These are phyloP conservation scores for Sporisorium sorghi DNA, from an alignment of 1,284 basidiomycete genomes.

Conservation along the genomic window DNA sequence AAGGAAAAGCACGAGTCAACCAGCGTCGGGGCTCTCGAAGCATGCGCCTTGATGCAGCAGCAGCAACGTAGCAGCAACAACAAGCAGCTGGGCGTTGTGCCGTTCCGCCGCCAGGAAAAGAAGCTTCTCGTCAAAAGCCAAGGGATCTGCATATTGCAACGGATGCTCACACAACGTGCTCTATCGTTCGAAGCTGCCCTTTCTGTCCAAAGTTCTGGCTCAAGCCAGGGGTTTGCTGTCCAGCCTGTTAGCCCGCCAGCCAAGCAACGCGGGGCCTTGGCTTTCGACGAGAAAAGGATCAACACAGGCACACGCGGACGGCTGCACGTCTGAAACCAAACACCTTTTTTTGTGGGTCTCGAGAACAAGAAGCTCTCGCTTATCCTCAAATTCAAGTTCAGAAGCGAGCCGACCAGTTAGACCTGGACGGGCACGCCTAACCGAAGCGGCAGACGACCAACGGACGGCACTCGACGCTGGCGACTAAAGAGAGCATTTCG, in stretches of 20 bases:
- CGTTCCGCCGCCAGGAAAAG: neutral
- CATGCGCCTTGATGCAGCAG: constrained; percentile 20
- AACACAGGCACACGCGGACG: constrained; percentile 1
- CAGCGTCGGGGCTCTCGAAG: constrained; percentile 22
- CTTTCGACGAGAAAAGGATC: neutral
- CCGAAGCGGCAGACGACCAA: neutral
- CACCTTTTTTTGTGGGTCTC: neutral
- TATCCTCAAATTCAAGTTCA: constrained; percentile 6
- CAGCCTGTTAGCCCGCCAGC: too few relatives aligned
- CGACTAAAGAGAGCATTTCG: neutral
- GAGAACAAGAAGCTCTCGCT: constrained; percentile 11
- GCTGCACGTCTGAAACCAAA: neutral
- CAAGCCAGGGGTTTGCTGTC: constrained; percentile 17
- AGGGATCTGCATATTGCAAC: neutral
- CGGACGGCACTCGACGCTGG: too few relatives aligned
- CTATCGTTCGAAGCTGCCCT: neutral
- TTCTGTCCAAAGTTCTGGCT: neutral
- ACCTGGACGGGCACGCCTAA: constrained; percentile 7
- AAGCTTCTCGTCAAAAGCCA: constrained; percentile 10
- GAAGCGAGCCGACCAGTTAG: constrained; percentile 12
- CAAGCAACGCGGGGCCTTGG: neutral
- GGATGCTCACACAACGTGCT: neutral
- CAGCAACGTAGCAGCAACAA: constrained; percentile 3
- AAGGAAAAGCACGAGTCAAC: constrained; percentile 17
- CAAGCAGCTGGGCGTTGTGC: constrained; percentile 15